These are phyloP conservation scores for Hanseniaspora jakobsenii DNA, from an alignment of 805 yeast genomes.

Conservation along the genomic window DNA sequence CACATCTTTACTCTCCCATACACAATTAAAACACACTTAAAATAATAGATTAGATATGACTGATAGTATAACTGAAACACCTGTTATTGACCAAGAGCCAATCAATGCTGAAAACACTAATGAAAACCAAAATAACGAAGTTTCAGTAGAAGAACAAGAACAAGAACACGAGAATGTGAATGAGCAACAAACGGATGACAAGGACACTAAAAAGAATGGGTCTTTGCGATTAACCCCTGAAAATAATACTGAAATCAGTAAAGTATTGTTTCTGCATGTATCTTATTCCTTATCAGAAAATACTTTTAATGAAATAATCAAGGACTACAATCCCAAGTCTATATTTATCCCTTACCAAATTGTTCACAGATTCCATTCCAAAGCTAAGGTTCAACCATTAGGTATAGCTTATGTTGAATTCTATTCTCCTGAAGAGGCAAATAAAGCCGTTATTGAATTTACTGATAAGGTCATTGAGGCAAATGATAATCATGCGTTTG, in stretches of 20 bases:
- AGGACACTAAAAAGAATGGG: background rate
- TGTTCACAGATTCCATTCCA: slow-evolving; percentile 34
- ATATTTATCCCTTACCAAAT: slow-evolving; percentile 47
- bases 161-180: background rate
- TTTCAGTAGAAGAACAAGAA: background rate
- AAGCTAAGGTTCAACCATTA: slow-evolving; percentile 33
- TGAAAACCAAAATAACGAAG: background rate
- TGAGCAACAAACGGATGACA: background rate
- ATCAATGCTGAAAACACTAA: background rate
- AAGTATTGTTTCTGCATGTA: slow-evolving; percentile 46
- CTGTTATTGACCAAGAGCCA: background rate
- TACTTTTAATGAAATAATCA: slow-evolving; percentile 37
- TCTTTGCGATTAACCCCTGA: background rate
- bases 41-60: background rate
- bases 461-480: background rate
- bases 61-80: slow-evolving; percentile 3
- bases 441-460: slow-evolving; percentile 39
- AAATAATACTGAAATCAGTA: slow-evolving; percentile 20
- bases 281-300: slow-evolving; percentile 41
- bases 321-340: slow-evolving; percentile 32
- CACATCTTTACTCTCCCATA: too few species aligned
- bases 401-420: slow-evolving; percentile 81
- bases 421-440: slow-evolving; percentile 50
- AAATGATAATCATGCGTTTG: background rate
- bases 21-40: too few species aligned